Base-by-base conservation (phyloP, 768 basidiomycete species). In the Boletus reticuloceps region DNA sequence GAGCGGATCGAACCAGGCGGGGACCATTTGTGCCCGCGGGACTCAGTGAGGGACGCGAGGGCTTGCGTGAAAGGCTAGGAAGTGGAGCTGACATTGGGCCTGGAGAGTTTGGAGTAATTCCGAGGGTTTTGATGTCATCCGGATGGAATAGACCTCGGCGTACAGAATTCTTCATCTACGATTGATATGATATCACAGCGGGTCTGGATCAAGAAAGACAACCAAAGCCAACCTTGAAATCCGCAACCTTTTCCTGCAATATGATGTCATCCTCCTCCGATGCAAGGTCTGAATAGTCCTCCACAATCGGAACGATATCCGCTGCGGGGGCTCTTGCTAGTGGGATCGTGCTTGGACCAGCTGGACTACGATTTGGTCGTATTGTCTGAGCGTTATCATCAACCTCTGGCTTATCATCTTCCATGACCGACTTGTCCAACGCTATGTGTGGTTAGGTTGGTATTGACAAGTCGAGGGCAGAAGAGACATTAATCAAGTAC, bases 211-310 rank as follows among this genome's bases (percentile, higher is more conserved):
- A 46, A 5, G 7, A 47, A 49, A 29, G 8, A 17, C 9, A 17
- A 11, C 32, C 10, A 1, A 32, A 55, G 62, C 76, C 41, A 49
- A 90, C 89, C 80, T 86, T 92, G 71, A 95, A 91, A 69, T 89
- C 83, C 0, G 86, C 86, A 14, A 97, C 84, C 72, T 94, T 94
- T 61, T 84, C 84, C 61, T 86, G 80, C 48, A 96, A 69, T 29
- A 76, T 74, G 29, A 76, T 71, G 63, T 88, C 89, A 39, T 90
- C 89, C 58, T 91, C 94, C 16, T 87, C 90, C n/a, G 79, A 74
- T 22, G 83, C 85, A 39, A 96, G 72, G 66, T 98, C 95, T 8
- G 93, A 95, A 66, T 94, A 95, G 70, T 98, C 95, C 64, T 98
- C 95, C 4, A 88, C 81, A 39, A 91, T 88, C 8, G 88, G 83